phyloP scores from a whole-genome alignment of 495 filamentous ascomycete species.

The Trichocladium uniseriatum region DNA sequence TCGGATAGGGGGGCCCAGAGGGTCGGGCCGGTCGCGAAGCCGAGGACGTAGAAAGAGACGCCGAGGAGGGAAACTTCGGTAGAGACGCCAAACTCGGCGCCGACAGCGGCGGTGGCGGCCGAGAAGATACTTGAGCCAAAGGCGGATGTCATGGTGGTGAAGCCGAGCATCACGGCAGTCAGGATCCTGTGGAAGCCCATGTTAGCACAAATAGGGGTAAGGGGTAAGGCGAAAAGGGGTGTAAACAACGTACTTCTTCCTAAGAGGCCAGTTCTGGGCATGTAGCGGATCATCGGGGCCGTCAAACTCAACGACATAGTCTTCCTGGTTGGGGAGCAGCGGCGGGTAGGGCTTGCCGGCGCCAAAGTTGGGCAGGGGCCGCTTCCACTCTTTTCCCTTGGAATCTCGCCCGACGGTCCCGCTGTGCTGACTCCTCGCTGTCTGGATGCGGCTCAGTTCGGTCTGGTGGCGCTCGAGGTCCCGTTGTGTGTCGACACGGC shows the following conservation, averaged over 20 bases:
- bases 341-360: slow-evolving; percentile 74
- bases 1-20: slow-evolving; percentile 70
- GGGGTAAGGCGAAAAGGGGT: slow-evolving; percentile 3
- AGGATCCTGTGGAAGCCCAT: slow-evolving; percentile 37
- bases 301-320: slow-evolving; percentile 83
- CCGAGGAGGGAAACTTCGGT: slow-evolving; percentile 55
- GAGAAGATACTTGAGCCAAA: slow-evolving; percentile 67
- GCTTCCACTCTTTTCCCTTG: slow-evolving; percentile 41
- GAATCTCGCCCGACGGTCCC: slow-evolving; percentile 57
- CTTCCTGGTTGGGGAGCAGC: slow-evolving; percentile 58
- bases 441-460: slow-evolving; percentile 67
- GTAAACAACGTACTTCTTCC: slow-evolving; percentile 60
- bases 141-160: slow-evolving; percentile 63
- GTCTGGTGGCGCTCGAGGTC: slow-evolving; percentile 68
- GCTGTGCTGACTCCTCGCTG: slow-evolving; percentile 62
- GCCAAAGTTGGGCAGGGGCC: slow-evolving; percentile 52
- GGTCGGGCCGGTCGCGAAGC: slow-evolving; percentile 58
- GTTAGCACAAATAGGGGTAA: slow-evolving; percentile 13
- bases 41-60: slow-evolving; percentile 61
- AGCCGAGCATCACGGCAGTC: slow-evolving; percentile 66
- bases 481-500: slow-evolving; percentile 51
- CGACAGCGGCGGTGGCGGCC: slow-evolving; percentile 47
- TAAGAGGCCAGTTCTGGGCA: slow-evolving; percentile 73
- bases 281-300: slow-evolving; percentile 71
- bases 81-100: slow-evolving; percentile 44